Conservation (phyloP, 768 basidiomycete species). For the Xanthoconium stramineum region DNA sequence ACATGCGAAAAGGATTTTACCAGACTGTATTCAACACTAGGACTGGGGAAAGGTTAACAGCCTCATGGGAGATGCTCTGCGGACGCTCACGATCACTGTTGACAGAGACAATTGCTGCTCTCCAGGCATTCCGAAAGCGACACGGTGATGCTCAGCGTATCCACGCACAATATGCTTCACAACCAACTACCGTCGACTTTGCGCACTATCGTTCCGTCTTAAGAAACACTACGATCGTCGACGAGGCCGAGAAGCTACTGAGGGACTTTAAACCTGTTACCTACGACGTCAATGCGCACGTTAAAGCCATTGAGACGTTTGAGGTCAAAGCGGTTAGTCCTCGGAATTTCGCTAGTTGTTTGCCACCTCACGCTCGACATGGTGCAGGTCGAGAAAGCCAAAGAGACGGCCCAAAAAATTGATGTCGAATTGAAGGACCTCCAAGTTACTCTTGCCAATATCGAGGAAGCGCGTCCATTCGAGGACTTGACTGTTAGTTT, state of each 20-base stretch:
- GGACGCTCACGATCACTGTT: slow-evolving; percentile 1
- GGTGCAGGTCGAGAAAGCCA: slow-evolving; percentile 76
- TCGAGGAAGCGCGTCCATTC: slow-evolving; percentile 95
- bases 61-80: neutral
- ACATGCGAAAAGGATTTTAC: slow-evolving; percentile 63
- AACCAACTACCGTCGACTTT: slow-evolving; percentile 85
- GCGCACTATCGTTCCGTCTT: slow-evolving; percentile 86
- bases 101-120: slow-evolving; percentile 82
- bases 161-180: slow-evolving; percentile 55
- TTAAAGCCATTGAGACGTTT: slow-evolving; percentile 96
- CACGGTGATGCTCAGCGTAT: slow-evolving; percentile 84
- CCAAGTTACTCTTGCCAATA: slow-evolving; percentile 91
- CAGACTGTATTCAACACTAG: slow-evolving; percentile 77
- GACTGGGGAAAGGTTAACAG: slow-evolving; percentile 76
- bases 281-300: slow-evolving; percentile 84
- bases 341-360: neutral
- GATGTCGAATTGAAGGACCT: slow-evolving; percentile 88
- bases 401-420: slow-evolving; percentile 87
- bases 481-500: slow-evolving; percentile 89
- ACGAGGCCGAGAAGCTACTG: slow-evolving; percentile 88
- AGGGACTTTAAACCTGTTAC: slow-evolving; percentile 90
- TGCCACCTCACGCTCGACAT: slow-evolving; percentile 5
- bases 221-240: slow-evolving; percentile 90
- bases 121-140: slow-evolving; percentile 96
- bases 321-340: slow-evolving; percentile 86